Base-by-base conservation (phyloP, 257 asterid species). In the Leonotis leonurus region DNA sequence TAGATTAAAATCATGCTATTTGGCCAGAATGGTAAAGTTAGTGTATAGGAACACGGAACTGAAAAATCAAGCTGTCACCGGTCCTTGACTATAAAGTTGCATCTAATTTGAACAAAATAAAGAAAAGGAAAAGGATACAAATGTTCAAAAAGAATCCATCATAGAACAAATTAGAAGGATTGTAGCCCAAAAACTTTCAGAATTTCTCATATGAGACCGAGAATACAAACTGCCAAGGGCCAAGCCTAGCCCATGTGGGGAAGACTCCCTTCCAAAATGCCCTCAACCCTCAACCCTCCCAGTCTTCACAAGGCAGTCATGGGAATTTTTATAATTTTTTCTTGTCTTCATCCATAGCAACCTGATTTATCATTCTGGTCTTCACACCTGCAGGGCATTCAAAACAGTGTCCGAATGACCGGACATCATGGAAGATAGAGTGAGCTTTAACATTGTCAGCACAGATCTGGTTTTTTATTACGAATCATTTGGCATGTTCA, bases 171-270 rank as follows among this genome's bases (percentile, higher is more conserved):
- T 68, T 74, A 89, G 69, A 90, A 90, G 65, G 96, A 83, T 35
- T 78, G 70, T 27, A 90, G 69, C 46, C 96, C 97, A 36, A 91
- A 71, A 59, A 85, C 45, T 73, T 77, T 39, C 97, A 74, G 57
- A 81, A 69, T 68, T 80, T 87, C 81, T 88, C 98, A 54, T 81
- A 90, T 0, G 94, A 83, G 29, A 85, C 95, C 96, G 96, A 90
- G 75, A 90, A 90, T 44, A 90, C 94, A 73, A 88, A 88, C 68
- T 88, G 98, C 96, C 98, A 90, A 60, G 98, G 96, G 54, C 96
- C 98, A 62, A 90, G 94, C 69, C 98, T 81, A 51, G 98, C 95
- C 96, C 96, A 87, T 18, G 96, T 90, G 8, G 95, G 96, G 73
- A 90, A 64, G 65, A 90, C 88, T 8, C 96, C 98, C 80, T 85